A percentile compares a stretch with the other conserved stretches of the same genome.
Evolutionary conservation across 495 filamentous ascomycete genomes (phyloP).

Genomic region (Sabuloglossum arenarium): DNA sequence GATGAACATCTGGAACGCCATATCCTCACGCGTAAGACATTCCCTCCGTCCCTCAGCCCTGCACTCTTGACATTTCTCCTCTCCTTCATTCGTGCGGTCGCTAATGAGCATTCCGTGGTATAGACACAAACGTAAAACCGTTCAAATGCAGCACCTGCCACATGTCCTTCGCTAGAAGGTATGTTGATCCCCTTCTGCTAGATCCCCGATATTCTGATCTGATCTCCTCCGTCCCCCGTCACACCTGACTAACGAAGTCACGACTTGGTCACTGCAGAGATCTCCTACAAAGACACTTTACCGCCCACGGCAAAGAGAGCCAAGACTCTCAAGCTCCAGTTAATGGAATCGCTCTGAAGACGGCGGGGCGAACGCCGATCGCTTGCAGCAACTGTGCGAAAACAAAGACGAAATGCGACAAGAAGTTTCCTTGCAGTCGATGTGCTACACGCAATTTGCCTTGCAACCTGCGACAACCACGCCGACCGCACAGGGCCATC

Average conservation of each 20-base stretch:
- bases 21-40: slow-evolving; percentile 3
- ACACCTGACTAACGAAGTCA: neutral
- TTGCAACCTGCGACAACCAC: slow-evolving; percentile 33
- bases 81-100: neutral
- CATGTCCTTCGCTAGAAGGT: slow-evolving; percentile 3
- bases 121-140: slow-evolving; percentile 5
- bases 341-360: neutral
- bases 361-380: slow-evolving; percentile 14
- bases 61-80: too few relatives aligned
- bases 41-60: neutral
- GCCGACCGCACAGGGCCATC: slow-evolving; percentile 28
- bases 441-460: slow-evolving; percentile 34
- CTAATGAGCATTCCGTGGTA: neutral
- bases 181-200: neutral
- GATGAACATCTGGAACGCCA: slow-evolving; percentile 4
- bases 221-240: neutral
- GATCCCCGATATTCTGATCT: too few relatives aligned
- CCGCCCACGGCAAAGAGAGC: neutral
- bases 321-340: neutral
- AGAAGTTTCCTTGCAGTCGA: slow-evolving; percentile 36
- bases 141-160: slow-evolving; percentile 6
- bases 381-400: slow-evolving; percentile 37
- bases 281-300: neutral
- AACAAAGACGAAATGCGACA: slow-evolving; percentile 49
- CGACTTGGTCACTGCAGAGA: neutral